phyloP scores from a whole-genome alignment of 2,329 filamentous ascomycete genomes.

The Botrytis elliptica region DNA sequence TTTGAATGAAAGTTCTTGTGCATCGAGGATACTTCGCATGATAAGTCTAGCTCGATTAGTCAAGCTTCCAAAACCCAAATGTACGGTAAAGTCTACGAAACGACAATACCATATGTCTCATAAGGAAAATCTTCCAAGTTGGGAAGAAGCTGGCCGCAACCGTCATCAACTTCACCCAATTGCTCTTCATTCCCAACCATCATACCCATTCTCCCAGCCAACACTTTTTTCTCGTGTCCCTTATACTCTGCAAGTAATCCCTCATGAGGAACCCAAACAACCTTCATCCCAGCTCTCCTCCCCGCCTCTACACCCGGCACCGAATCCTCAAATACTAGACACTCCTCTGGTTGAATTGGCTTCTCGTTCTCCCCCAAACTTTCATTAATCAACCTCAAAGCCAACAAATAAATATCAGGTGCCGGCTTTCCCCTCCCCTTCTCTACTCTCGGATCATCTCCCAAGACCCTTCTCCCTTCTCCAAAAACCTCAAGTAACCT shows the following conservation, averaged over 20 bases:
- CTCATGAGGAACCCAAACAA: conserved; percentile 86
- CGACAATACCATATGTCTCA: conserved; percentile 55
- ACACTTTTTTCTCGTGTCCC: conserved; percentile 74
- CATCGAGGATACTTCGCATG: neutral
- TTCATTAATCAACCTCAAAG: conserved; percentile 79
- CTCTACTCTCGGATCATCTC: conserved; percentile 78
- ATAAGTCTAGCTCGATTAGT: neutral
- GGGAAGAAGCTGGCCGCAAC: conserved; percentile 57
- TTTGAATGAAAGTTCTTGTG: neutral
- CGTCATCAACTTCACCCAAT: conserved; percentile 61
- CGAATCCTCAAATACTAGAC: conserved; percentile 93
- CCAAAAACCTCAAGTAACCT: conserved; percentile 67
- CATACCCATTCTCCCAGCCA: conserved; percentile 69
- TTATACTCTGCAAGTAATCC: conserved; percentile 73
- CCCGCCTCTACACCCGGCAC: conserved; percentile 92
- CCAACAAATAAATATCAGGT: conserved; percentile 90
- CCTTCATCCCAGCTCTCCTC: conserved; percentile 88
- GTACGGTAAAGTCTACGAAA: neutral
- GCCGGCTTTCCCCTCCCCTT: conserved; percentile 84
- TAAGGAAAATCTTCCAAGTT: conserved; percentile 57
- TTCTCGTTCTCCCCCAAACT: conserved; percentile 61
- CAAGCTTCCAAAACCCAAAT: neutral
- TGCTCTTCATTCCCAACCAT: conserved; percentile 48
- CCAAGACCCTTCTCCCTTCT: conserved; percentile 74
- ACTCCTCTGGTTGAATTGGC: conserved; percentile 76